Evolutionary conservation across 805 yeast species (phyloP).

Genomic region (Cyberlindnera xishuangbannaensis): DNA sequence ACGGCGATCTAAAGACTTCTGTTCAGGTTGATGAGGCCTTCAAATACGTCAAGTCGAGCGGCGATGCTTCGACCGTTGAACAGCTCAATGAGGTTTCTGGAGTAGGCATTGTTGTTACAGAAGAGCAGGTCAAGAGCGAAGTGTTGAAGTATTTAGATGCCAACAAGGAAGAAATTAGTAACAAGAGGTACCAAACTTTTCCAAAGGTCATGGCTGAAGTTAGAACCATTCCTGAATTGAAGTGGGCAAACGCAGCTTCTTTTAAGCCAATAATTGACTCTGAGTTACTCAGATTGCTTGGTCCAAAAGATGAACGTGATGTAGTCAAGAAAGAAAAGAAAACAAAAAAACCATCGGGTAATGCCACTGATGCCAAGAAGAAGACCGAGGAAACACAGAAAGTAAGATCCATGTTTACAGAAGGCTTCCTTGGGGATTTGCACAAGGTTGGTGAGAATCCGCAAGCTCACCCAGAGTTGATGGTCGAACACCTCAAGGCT

Average conservation of each 20-base stretch:
- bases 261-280: conserved; percentile 87
- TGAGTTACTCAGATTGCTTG: conserved; percentile 63
- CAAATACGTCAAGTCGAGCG: conserved; percentile 57
- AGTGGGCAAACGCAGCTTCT: conserved; percentile 86
- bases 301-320: conserved; percentile 97
- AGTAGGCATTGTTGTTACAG: conserved; percentile 70
- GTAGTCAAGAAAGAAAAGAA: conserved; percentile 72
- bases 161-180: conserved; percentile 52
- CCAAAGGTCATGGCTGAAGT: conserved; percentile 74
- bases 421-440: conserved; percentile 92
- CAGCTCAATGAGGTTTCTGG: conserved; percentile 67
- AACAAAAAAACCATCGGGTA: conserved; percentile 38
- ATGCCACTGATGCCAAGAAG: conserved; percentile 24
- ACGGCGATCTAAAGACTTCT: conserved; percentile 56
- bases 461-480: conserved; percentile 80
- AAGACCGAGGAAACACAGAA: conserved; percentile 18
- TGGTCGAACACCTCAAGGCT: conserved; percentile 70
- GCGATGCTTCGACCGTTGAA: conserved; percentile 37
- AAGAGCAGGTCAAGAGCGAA: conserved; percentile 52
- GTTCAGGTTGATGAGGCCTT: conserved; percentile 78
- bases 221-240: conserved; percentile 66
- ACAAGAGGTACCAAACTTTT: conserved; percentile 74
- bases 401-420: conserved; percentile 78
- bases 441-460: conserved; percentile 96
- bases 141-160: conserved; percentile 56